Evolutionary conservation across 805 yeast genomes (phyloP).

Genomic region (Pichia heedii): DNA sequence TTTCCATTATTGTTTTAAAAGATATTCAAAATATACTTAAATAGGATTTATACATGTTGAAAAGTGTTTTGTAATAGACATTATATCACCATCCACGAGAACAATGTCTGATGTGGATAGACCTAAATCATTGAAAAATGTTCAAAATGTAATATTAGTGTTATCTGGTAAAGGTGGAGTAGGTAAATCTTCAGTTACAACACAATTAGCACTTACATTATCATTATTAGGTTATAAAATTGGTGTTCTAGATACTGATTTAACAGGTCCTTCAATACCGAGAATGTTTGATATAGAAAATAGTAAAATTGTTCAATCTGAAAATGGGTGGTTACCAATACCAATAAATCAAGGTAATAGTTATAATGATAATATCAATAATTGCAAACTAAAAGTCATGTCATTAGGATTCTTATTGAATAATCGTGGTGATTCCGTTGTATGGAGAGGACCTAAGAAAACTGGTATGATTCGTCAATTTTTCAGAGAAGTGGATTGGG

Average conservation of each 20-base stretch:
- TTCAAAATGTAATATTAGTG: conserved; percentile 71
- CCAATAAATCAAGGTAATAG: conserved; percentile 26
- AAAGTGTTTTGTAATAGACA: too few relatives aligned
- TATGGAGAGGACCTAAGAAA: conserved; percentile 98
- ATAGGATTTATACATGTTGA: too few relatives aligned
- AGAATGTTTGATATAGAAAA: conserved; percentile 90
- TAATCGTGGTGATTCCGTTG: conserved; percentile 82
- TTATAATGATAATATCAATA: conserved; percentile 20
- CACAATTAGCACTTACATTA: conserved; percentile 82
- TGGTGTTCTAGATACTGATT: conserved; percentile 92
- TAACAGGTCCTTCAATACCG: conserved; percentile 95
- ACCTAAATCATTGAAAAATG: conserved; percentile 30
- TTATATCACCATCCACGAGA: too few relatives aligned
- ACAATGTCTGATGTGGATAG: conserved; percentile 14
- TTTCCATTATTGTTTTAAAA: too few relatives aligned
- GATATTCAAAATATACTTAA: too few relatives aligned
- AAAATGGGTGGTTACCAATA: conserved; percentile 97
- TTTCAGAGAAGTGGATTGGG: conserved; percentile 88
- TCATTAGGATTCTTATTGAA: conserved; percentile 81
- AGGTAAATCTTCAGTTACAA: conserved; percentile 92
- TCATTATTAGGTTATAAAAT: conserved; percentile 65
- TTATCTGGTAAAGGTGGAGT: conserved; percentile 97
- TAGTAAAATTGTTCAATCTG: conserved; percentile 67
- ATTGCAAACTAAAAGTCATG: conserved; percentile 48
- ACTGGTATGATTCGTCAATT: conserved; percentile 97